Evolutionary conservation across 306 rosid species (phyloP), one percentile per base, ranked within the genome.

Genomic region (Mimosa pudica): DNA sequence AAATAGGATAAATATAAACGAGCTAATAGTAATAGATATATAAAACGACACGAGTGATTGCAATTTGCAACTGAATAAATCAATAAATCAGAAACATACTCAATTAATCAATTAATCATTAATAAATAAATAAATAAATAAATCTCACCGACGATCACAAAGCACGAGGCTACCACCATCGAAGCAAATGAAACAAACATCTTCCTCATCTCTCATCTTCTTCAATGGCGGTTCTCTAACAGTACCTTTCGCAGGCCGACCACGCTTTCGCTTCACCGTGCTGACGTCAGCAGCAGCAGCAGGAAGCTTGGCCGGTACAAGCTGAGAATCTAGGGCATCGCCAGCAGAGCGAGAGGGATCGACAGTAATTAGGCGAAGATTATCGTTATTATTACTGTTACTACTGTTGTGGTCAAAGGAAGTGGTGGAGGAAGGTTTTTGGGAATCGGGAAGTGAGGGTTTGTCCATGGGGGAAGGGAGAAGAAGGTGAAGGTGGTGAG

Each of bases 101-200:
- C 69, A 86, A 77, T 62, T 41, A 58, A 24, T 24, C 30, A 24
- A 24, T 24, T 24, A 24, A 24, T 24, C 30, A 24, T 24, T 24
- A 24, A 24, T 24, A 24, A 24, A 24, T 24, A 24, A 24, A 24
- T 24, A 24, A 24, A 24, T 24, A 24, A 24, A 24, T 24, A 24
- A 24, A 24, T 24, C 94, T 90, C 86, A 96, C 99, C 99, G 90
- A 78, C 97, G 97, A 92, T 96, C 99, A 74, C 99, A 96, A 75
- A 96, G 97, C 79, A 96, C 99, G 36, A 93, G 97, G 76, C 90
- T 93, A 36, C 99, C 99, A 2, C 99, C 99, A 42, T 96, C 99
- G 74, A 96, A 96, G 89, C 99, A 96, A 11, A 96, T 90, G 71
- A 96, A 96, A 76, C 99, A 96, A 55, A 96, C 98, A 70, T 93